Evolutionary conservation across 352 stramenopile genomes (phyloP), one percentile per base, ranked within the genome.

Genomic region (Achlya hypogyna): DNA sequence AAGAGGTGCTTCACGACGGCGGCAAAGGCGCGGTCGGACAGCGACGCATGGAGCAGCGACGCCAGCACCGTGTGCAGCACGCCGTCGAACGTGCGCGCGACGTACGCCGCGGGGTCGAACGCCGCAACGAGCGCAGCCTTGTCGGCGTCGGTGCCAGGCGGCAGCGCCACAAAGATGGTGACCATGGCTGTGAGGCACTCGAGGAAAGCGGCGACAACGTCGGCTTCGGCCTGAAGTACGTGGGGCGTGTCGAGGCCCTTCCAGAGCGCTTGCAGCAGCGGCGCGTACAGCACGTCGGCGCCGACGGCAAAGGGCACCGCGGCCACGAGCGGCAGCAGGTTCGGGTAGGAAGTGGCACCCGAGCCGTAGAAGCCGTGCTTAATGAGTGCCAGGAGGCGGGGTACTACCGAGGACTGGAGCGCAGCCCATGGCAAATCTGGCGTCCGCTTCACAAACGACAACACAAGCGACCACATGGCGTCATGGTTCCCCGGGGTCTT

Each of bases 321-420:
- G 32, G 86, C 90, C 45, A 94, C 66, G 29, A 94, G 65, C 1
- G 86, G 86, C 32, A 94, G 58, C 28, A 94, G 53, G 2, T 77
- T 86, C 1, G 81, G 79, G 35, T 90, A 89, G 23, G 83, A 92
- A 1, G 74, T 75, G 18, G 70, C 69, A n/a, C 79, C 77, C 10
- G 84, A 91, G 20, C 86, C 86, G 53, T 87, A 82, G 53, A 91
- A 92, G 6, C 83, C 86, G 60, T 91, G 83, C 35, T 84, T 74
- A 8, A 91, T 79, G 45, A 89, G 80, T 6, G 86, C 73, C 69
- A 91, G 87, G 0, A 91, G 56, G 4, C 80, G 78, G 0, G 86
- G 86, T 28, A 82, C 77, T 27, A 90, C 75, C 20, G 80, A 81
- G 67, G 72, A 86, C 4, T 74, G 75, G 2, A 81, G 71, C 6